These are phyloP conservation scores for Nymphaea colorata DNA, from an alignment of 164 flowering plant genomes.

Conservation along the genomic window DNA sequence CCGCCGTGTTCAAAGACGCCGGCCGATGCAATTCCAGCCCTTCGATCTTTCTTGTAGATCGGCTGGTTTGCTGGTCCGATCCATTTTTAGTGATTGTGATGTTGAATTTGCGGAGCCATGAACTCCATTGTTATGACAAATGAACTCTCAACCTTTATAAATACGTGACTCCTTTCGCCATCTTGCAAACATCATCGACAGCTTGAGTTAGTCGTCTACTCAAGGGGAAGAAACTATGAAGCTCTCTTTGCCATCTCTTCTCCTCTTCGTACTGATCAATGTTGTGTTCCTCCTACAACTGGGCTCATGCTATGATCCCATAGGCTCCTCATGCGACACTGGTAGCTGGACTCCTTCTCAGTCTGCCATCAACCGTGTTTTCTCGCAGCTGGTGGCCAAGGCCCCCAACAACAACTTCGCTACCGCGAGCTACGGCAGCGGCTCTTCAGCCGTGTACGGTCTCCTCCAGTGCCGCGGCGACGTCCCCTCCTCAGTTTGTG, in stretches of 20 bases:
- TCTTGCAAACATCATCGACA: background rate
- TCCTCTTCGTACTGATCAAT: background rate
- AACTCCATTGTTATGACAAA: no score
- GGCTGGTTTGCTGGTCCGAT: no score
- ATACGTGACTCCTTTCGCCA: background rate
- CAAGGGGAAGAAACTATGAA: background rate
- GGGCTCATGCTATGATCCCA: background rate
- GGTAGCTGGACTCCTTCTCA: background rate
- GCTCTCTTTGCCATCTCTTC: background rate
- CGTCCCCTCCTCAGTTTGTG: conserved; percentile 4
- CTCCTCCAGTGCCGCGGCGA: conserved; percentile 8
- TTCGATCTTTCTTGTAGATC: background rate
- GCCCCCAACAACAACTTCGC: conserved; percentile 2
- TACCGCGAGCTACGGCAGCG: background rate
- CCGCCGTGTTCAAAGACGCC: background rate
- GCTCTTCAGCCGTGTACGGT: background rate
- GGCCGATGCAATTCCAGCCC: background rate
- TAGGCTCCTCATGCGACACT: background rate
- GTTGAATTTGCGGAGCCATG: no score
- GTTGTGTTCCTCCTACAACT: background rate
- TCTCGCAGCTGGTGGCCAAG: background rate
- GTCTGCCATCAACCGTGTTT: conserved; percentile 1
- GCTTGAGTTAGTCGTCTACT: no score
- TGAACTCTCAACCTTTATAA: background rate
- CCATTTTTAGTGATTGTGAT: no score